Percentiles rank a stretch among this genome's conserved stretches.
phyloP scores from a whole-genome alignment of 805 yeast species.

The Yamadazyma paraphyllophila region DNA sequence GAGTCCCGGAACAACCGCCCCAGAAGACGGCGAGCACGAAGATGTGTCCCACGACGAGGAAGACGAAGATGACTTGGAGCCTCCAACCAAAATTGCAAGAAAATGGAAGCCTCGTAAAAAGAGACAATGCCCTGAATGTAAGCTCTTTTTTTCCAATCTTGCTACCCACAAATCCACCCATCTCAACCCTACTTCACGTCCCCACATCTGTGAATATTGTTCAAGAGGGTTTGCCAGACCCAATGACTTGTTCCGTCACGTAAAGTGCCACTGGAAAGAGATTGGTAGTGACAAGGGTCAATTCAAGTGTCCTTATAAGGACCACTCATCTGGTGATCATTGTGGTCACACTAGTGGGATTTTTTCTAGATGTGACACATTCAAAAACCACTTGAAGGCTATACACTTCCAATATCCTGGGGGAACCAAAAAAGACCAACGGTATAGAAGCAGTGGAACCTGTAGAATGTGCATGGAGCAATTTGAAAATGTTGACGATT shows the following conservation, averaged over 20 bases:
- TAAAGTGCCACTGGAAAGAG: slow-evolving; percentile 82
- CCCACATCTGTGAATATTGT: slow-evolving; percentile 76
- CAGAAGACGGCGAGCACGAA: background rate
- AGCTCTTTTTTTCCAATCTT: slow-evolving; percentile 67
- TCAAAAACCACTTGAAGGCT: slow-evolving; percentile 86
- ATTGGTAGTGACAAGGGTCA: slow-evolving; percentile 63
- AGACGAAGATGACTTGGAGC: background rate
- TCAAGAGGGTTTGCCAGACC: slow-evolving; percentile 84
- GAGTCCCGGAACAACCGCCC: background rate
- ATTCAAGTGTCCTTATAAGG: slow-evolving; percentile 76
- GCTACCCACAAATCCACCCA: slow-evolving; percentile 85
- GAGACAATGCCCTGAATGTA: slow-evolving; percentile 71
- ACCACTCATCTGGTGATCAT: slow-evolving; percentile 25
- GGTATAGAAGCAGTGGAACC: slow-evolving; percentile 64
- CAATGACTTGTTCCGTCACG: slow-evolving; percentile 82
- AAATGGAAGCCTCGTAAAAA: slow-evolving; percentile 53
- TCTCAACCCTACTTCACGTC: slow-evolving; percentile 66
- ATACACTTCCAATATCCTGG: slow-evolving; percentile 85
- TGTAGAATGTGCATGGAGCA: slow-evolving; percentile 73
- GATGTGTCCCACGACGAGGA: background rate
- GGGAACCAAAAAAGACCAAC: slow-evolving; percentile 78
- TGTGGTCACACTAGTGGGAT: slow-evolving; percentile 82
- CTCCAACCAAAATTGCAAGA: background rate
- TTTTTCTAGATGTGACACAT: slow-evolving; percentile 87
- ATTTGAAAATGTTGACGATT: slow-evolving; percentile 70